phyloP scores from a whole-genome alignment of 495 filamentous ascomycete genomes.

The Cenococcum geophilum region DNA sequence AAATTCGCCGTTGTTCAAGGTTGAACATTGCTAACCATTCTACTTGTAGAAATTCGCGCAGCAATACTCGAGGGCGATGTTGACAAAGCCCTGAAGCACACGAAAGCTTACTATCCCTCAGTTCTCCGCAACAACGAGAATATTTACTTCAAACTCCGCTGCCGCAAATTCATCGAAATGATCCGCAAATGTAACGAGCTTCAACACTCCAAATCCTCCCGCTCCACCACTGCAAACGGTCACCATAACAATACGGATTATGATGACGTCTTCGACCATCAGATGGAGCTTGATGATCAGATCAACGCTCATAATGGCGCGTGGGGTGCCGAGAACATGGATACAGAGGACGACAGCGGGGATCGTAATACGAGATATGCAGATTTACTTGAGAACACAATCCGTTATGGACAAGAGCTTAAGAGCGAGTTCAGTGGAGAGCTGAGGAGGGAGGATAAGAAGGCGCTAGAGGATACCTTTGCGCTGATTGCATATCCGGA shows the following conservation, averaged over 20 bases:
- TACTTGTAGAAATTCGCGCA: slow-evolving; percentile 63
- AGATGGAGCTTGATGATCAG: slow-evolving; percentile 78
- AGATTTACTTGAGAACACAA: slow-evolving; percentile 58
- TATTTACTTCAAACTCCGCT: slow-evolving; percentile 84
- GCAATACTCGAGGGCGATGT: slow-evolving; percentile 92
- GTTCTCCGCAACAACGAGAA: slow-evolving; percentile 81
- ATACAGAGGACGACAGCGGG: slow-evolving; percentile 34
- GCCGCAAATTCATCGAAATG: slow-evolving; percentile 95
- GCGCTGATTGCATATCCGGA: slow-evolving; percentile 82
- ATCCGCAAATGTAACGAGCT: slow-evolving; percentile 74
- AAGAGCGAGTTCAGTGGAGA: slow-evolving; percentile 69
- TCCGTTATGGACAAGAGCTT: slow-evolving; percentile 76
- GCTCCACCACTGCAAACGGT: slow-evolving; percentile 32
- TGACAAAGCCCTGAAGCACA: slow-evolving; percentile 79
- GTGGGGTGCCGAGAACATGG: slow-evolving; percentile 47
- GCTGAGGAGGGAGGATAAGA: slow-evolving; percentile 57
- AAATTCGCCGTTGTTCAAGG: not conserved
- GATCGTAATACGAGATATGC: slow-evolving; percentile 44
- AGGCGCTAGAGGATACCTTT: slow-evolving; percentile 78
- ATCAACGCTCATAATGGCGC: slow-evolving; percentile 30
- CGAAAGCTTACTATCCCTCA: slow-evolving; percentile 66
- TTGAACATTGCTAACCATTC: slow-evolving; percentile 3
- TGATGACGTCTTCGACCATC: slow-evolving; percentile 49
- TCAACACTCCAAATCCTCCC: slow-evolving; percentile 38
- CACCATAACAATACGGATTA: slow-evolving; percentile 31